Evolutionary conservation across 768 basidiomycete species (phyloP).

Genomic region (Suillus variegatus): DNA sequence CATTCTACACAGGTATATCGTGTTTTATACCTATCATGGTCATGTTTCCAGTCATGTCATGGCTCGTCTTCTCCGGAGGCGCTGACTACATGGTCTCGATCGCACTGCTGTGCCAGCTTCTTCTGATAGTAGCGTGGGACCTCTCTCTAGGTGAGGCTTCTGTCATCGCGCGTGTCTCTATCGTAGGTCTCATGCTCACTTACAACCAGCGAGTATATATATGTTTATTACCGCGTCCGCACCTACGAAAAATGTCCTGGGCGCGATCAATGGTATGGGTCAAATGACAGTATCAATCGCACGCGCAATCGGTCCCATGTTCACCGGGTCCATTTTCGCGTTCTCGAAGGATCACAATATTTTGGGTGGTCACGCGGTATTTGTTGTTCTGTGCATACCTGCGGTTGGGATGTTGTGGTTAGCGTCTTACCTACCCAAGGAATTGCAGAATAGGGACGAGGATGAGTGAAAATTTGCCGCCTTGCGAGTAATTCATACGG

Average conservation of each 20-base stretch:
- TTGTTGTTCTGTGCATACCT: constrained; percentile 34
- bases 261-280: constrained; percentile 54
- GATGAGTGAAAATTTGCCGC: not conserved
- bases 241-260: constrained; percentile 39
- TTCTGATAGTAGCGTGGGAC: constrained; percentile 48
- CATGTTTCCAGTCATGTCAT: constrained; percentile 24
- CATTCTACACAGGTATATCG: constrained; percentile 20
- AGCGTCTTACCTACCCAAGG: constrained; percentile 40
- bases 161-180: not conserved
- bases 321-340: constrained; percentile 59
- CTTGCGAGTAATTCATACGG: not conserved
- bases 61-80: constrained; percentile 11
- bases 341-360: constrained; percentile 46
- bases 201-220: constrained; percentile 28
- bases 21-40: constrained; percentile 24
- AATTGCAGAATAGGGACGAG: constrained; percentile 37
- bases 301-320: constrained; percentile 53
- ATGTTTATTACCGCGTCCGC: constrained; percentile 33
- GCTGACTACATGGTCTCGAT: constrained; percentile 45
- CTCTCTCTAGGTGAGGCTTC: constrained; percentile 55
- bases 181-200: not conserved
- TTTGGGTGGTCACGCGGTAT: constrained; percentile 49
- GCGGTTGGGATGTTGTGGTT: constrained; percentile 26
- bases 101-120: constrained; percentile 47
- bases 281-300: constrained; percentile 52